phyloP scores from a whole-genome alignment of 352 stramenopile genomes.

The Phytophthora lateralis region DNA sequence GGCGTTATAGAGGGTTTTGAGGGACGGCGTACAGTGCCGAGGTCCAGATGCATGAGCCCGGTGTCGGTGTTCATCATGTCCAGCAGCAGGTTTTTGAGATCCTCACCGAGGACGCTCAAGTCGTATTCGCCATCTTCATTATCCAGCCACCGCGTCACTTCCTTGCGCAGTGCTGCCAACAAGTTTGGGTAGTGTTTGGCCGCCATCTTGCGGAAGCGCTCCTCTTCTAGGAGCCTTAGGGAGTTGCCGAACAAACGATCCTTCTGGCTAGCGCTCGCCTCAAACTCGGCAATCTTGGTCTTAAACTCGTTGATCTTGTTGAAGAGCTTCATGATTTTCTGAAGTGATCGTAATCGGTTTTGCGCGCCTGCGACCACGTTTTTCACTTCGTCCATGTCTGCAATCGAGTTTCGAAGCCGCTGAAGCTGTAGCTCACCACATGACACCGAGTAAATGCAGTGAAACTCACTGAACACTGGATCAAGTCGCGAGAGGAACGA shows the following conservation, averaged over 20 bases:
- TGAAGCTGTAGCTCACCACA: constrained; percentile 50
- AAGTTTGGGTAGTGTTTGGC: constrained; percentile 73
- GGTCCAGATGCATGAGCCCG: constrained; percentile 82
- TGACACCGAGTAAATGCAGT: constrained; percentile 42
- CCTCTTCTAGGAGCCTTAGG: constrained; percentile 72
- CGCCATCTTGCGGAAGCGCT: constrained; percentile 74
- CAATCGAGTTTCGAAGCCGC: constrained; percentile 46
- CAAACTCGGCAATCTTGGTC: constrained; percentile 78
- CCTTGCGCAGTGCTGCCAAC: constrained; percentile 53
- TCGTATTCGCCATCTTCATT: constrained; percentile 81
- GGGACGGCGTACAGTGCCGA: constrained; percentile 48
- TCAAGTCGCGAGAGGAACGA: constrained; percentile 71
- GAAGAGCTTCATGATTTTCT: constrained; percentile 83
- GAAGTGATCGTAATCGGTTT: constrained; percentile 66
- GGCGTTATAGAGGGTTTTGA: constrained; percentile 38
- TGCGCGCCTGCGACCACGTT: constrained; percentile 54
- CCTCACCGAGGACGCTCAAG: constrained; percentile 67
- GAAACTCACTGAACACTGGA: constrained; percentile 52
- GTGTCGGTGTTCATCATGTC: constrained; percentile 88
- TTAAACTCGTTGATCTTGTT: constrained; percentile 75
- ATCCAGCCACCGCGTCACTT: constrained; percentile 75
- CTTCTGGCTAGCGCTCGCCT: constrained; percentile 71
- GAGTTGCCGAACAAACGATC: constrained; percentile 80
- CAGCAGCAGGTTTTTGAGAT: constrained; percentile 72
- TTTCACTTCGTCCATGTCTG: constrained; percentile 54